These are phyloP conservation scores for Powellomyces hirtus DNA, from an alignment of 192 early-diverging fungal genomes.

Conservation along the genomic window DNA sequence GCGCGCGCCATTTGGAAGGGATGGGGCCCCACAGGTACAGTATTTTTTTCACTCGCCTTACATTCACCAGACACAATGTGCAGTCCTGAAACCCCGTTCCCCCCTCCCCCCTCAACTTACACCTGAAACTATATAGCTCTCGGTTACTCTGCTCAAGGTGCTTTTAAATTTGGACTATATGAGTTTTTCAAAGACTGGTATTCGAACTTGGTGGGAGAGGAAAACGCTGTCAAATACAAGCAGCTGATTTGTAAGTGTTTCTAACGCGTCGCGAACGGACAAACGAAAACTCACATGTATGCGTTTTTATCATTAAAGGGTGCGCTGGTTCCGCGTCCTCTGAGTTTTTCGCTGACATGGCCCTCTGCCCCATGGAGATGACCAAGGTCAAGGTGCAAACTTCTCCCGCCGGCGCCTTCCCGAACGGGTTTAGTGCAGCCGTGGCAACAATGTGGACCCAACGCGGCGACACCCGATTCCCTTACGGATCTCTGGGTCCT, in stretches of 20 bases:
- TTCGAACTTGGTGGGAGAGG: constrained; percentile 38
- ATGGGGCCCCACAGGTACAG: constrained; percentile 60
- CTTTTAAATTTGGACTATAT: constrained; percentile 86
- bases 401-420: constrained; percentile 65
- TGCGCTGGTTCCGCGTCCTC: constrained; percentile 61
- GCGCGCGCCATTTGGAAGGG: constrained; percentile 73
- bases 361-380: constrained; percentile 82
- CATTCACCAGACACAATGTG: no score
- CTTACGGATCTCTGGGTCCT: constrained; percentile 54
- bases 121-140: no score
- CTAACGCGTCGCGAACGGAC: not conserved
- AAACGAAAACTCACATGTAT: not conserved
- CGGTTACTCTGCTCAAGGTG: constrained; percentile 84
- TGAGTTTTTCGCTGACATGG: constrained; percentile 77
- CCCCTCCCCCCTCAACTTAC: not conserved
- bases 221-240: constrained; percentile 70
- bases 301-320: constrained; percentile 8
- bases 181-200: constrained; percentile 84
- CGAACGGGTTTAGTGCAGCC: constrained; percentile 62
- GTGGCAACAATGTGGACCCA: constrained; percentile 27
- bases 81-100: not conserved
- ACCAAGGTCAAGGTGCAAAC: constrained; percentile 84
- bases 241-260: constrained; percentile 53
- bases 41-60: no score
- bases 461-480: constrained; percentile 54